phyloP scores from a whole-genome alignment of 2,329 filamentous ascomycete species.

The Sclerotinia nivalis region DNA sequence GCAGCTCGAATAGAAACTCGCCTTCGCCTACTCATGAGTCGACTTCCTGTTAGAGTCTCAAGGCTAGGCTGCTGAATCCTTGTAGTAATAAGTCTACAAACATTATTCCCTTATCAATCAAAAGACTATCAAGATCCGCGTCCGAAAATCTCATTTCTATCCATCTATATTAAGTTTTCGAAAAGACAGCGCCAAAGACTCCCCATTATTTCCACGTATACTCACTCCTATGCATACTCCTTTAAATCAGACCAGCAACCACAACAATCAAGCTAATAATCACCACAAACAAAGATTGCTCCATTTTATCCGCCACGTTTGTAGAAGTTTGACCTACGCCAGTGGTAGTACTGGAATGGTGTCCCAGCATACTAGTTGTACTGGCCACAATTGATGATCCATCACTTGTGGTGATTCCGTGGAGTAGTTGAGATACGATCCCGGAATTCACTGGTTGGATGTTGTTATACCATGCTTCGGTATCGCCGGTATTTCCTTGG shows the following conservation, averaged over 20 bases:
- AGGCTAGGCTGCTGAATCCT: too few species aligned
- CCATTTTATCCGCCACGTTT: not conserved
- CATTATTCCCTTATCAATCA: not conserved
- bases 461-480: not conserved
- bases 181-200: too few species aligned
- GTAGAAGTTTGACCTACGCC: not conserved
- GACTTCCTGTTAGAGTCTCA: too few species aligned
- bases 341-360: not conserved
- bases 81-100: not conserved
- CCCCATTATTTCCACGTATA: too few species aligned
- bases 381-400: not conserved
- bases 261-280: not conserved
- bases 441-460: not conserved
- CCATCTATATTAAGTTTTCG: not conserved
- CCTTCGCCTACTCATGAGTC: too few species aligned
- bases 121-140: too few species aligned
- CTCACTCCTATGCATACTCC: not conserved
- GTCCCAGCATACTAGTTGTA: not conserved
- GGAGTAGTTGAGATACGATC: too few species aligned
- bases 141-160: not conserved
- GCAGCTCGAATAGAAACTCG: too few species aligned
- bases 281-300: not conserved
- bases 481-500: not conserved
- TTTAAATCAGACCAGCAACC: not conserved
- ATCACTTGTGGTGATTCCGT: too few species aligned